phyloP scores from a whole-genome alignment of 495 filamentous ascomycete species.

The Talaromyces adpressus region DNA sequence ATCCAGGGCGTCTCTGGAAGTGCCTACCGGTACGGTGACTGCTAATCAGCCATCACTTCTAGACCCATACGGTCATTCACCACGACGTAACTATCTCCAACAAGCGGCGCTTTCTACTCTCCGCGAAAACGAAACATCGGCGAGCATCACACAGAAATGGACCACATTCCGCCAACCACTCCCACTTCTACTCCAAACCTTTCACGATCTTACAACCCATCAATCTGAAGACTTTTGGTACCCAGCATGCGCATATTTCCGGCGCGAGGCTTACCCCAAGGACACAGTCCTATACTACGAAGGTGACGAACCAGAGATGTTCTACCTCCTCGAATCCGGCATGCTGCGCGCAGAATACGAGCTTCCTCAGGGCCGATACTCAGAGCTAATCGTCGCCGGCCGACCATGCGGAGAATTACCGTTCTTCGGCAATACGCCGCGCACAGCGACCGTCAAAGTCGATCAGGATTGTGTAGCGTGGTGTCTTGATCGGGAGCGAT shows the following conservation, averaged over 20 bases:
- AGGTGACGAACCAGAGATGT: constrained; percentile 63
- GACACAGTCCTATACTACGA: constrained; percentile 70
- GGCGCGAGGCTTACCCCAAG: constrained; percentile 52
- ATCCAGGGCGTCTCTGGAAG: constrained; percentile 35
- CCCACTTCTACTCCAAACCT: constrained; percentile 85
- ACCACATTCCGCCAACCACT: constrained; percentile 80
- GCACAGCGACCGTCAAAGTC: constrained; percentile 78
- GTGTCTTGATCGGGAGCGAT: constrained; percentile 63
- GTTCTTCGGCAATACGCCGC: constrained; percentile 83
- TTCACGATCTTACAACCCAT: constrained; percentile 67
- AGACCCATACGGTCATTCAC: constrained; percentile 62
- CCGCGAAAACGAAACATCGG: constrained; percentile 45
- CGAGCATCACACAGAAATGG: constrained; percentile 52
- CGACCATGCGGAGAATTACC: constrained; percentile 94
- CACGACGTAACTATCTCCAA: constrained; percentile 68
- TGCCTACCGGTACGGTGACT: constrained; percentile 30
- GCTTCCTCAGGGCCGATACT: constrained; percentile 79
- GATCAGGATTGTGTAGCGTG: constrained; percentile 79
- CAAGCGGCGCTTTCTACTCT: constrained; percentile 70
- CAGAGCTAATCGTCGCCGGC: constrained; percentile 87
- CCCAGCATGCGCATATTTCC: constrained; percentile 64
- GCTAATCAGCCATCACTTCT: constrained; percentile 13
- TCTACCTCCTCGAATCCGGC: constrained; percentile 87
- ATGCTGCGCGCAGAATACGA: constrained; percentile 87
- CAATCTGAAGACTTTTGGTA: constrained; percentile 96